phyloP scores from a whole-genome alignment of 306 rosid species.

The Ormosia semicastrata region DNA sequence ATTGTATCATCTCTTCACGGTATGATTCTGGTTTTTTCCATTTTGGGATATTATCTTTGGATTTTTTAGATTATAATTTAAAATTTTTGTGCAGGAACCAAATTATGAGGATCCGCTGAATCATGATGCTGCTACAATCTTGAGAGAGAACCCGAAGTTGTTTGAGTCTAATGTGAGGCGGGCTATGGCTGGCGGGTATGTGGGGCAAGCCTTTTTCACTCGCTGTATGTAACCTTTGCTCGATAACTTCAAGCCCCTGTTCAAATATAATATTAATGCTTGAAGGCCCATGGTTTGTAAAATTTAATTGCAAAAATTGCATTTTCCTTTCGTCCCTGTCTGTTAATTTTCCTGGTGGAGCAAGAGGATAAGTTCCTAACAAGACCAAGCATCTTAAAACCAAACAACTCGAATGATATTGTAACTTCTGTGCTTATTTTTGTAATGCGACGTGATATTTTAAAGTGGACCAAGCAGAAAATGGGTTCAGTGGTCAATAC shows the following conservation, averaged over 20 bases:
- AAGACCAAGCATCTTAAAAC: conserved; percentile 18
- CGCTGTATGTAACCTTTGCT: conserved; percentile 53
- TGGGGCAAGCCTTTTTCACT: conserved; percentile 62
- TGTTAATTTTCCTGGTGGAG: conserved; percentile 10
- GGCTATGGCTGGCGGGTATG: conserved; percentile 84
- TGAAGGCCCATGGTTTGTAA: conserved; percentile 37
- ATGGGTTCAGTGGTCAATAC: background rate
- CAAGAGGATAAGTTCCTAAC: conserved; percentile 13
- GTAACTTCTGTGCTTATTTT: conserved; percentile 21
- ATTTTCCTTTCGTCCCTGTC: conserved; percentile 1
- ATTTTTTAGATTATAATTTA: background rate
- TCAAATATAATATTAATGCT: conserved; percentile 19
- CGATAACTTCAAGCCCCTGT: background rate
- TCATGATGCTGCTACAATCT: conserved; percentile 78
- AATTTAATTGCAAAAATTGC: conserved; percentile 30
- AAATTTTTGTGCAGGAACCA: conserved; percentile 53
- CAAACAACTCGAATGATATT: conserved; percentile 20
- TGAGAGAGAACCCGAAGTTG: conserved; percentile 67
- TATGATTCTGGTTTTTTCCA: conserved; percentile 6
- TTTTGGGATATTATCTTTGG: background rate
- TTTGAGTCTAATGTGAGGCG: conserved; percentile 71
- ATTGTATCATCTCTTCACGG: conserved; percentile 73
- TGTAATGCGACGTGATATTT: conserved; percentile 16
- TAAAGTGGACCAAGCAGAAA: background rate
- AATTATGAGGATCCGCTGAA: conserved; percentile 76